Conservation (phyloP, 768 basidiomycete species). For the Cystobasidium tubakii region DNA sequence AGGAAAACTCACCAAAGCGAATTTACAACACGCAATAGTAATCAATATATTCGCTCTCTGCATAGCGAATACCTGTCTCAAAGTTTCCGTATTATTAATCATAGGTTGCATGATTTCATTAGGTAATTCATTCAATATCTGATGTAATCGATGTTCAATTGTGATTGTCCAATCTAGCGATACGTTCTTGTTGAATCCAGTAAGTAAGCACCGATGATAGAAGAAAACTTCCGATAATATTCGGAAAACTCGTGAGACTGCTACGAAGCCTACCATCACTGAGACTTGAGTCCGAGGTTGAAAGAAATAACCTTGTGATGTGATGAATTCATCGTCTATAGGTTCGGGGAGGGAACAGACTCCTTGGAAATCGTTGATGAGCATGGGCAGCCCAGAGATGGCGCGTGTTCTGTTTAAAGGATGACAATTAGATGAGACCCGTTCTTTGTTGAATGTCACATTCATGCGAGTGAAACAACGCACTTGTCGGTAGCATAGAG, state of each 20-base stretch:
- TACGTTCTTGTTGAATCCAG: neutral
- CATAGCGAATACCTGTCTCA: neutral
- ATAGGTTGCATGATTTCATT: neutral
- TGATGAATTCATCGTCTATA: slow-evolving; percentile 27
- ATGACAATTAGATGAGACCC: neutral
- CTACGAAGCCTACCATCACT: slow-evolving; percentile 9
- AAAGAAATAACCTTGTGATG: slow-evolving; percentile 18
- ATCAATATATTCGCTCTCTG: slow-evolving; percentile 12
- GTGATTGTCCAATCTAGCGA: neutral
- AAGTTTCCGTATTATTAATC: neutral
- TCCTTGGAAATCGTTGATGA: slow-evolving; percentile 8
- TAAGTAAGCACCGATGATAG: neutral
- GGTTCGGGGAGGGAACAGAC: slow-evolving; percentile 1
- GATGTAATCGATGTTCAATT: neutral
- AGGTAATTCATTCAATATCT: neutral
- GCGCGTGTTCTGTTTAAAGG: slow-evolving; percentile 1
- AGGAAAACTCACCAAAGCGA: slow-evolving; percentile 4
- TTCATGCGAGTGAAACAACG: too few relatives aligned
- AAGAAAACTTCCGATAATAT: slow-evolving; percentile 15
- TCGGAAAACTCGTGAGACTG: neutral
- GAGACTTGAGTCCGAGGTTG: neutral
- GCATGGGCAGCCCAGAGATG: slow-evolving; percentile 2
- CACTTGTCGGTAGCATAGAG: slow-evolving; percentile 8
- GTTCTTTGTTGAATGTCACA: too few relatives aligned
- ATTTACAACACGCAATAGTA: slow-evolving; percentile 9